phyloP scores from a whole-genome alignment of 2,329 filamentous ascomycete genomes.

The Ceratocystis albifundus region DNA sequence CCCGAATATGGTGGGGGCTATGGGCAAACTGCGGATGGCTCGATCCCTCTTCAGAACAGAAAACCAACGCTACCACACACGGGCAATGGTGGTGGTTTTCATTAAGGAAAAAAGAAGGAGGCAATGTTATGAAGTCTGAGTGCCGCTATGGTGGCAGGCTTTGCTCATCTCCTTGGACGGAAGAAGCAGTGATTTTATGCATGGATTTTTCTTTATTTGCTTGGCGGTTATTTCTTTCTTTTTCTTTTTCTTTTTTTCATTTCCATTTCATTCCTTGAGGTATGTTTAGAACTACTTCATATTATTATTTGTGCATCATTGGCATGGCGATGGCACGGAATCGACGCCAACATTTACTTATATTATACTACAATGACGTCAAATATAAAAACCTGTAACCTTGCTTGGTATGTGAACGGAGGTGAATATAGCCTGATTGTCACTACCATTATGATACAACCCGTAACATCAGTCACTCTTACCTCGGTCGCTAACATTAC shows the following conservation, averaged over 20 bases:
- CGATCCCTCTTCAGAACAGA: slow-evolving; percentile 18
- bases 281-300: not conserved
- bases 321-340: not conserved
- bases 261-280: too few species aligned
- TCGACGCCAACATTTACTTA: not conserved
- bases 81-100: not conserved
- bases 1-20: slow-evolving; percentile 12
- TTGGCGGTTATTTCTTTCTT: not conserved
- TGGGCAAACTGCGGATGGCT: slow-evolving; percentile 1
- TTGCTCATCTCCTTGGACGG: not conserved
- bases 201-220: not conserved
- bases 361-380: not conserved
- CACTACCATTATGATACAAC: too few species aligned
- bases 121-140: not conserved
- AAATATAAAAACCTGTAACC: not conserved
- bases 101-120: not conserved
- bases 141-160: not conserved
- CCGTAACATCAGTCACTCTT: not conserved
- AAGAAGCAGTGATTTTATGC: not conserved
- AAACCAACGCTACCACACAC: not conserved
- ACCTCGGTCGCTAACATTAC: not conserved
- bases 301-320: not conserved
- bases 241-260: too few species aligned
- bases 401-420: too few species aligned
- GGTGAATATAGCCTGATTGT: too few species aligned